A percentile compares a stretch with the other conserved stretches of the same genome.
Evolutionary conservation across 2,329 filamentous ascomycete genomes (phyloP).

Genomic region (Alternaria incomplexa): DNA sequence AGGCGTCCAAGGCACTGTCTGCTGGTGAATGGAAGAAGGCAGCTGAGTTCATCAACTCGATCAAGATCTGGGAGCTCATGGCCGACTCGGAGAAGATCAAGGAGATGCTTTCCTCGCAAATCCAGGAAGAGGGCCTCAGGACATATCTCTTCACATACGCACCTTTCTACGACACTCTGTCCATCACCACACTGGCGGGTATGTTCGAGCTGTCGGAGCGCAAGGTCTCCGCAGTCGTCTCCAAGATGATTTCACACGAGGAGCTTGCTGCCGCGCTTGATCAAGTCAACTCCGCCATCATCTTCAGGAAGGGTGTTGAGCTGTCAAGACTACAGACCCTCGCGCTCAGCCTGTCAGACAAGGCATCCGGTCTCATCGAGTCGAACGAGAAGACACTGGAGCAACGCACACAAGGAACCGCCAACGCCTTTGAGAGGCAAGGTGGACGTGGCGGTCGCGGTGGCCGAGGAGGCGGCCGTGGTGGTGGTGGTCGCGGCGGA

Average conservation of each 20-base stretch:
- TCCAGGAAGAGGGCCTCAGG: slow-evolving; percentile 96
- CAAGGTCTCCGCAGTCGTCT: slow-evolving; percentile 94
- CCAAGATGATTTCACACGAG: slow-evolving; percentile 99
- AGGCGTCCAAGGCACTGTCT: slow-evolving; percentile 94
- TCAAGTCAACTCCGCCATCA: slow-evolving; percentile 95
- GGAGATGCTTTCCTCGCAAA: slow-evolving; percentile 95
- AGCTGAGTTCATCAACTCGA: slow-evolving; percentile 89
- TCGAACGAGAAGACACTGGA: slow-evolving; percentile 96
- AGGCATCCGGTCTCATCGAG: slow-evolving; percentile 95
- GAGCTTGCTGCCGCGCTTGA: slow-evolving; percentile 95
- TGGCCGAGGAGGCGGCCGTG: slow-evolving; percentile 61
- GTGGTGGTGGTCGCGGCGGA: slow-evolving; percentile 64
- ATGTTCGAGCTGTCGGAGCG: slow-evolving; percentile 95
- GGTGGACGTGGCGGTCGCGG: slow-evolving; percentile 79
- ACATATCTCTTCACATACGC: slow-evolving; percentile 99
- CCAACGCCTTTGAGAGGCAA: slow-evolving; percentile 94
- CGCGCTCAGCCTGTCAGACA: slow-evolving; percentile 91
- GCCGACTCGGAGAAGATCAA: slow-evolving; percentile 92
- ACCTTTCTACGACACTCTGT: slow-evolving; percentile 97
- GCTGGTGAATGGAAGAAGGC: slow-evolving; percentile 99
- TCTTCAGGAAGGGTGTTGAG: slow-evolving; percentile 99
- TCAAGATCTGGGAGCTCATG: slow-evolving; percentile 99
- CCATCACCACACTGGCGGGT: slow-evolving; percentile 78
- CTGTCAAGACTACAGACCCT: slow-evolving; percentile 94
- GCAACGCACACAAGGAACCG: slow-evolving; percentile 93